phyloP scores from a whole-genome alignment of 208 protist species.

The Balamuthia mandrillaris region DNA sequence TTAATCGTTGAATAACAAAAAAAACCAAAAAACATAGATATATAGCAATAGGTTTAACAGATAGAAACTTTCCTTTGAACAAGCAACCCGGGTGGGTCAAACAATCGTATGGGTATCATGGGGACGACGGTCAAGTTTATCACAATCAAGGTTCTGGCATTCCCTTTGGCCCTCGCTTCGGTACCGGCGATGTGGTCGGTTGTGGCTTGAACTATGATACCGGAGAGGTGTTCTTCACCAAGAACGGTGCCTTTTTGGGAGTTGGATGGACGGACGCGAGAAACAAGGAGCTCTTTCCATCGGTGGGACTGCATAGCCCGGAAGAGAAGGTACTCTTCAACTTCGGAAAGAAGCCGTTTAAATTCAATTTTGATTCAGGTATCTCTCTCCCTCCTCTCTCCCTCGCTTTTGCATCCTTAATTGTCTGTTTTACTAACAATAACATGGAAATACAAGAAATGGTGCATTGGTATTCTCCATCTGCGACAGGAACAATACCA shows the following conservation, averaged over 20 bases:
- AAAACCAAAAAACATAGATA: neutral
- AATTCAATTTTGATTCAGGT: slow-evolving; percentile 39
- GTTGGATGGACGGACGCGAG: slow-evolving; percentile 16
- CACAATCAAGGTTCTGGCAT: slow-evolving; percentile 38
- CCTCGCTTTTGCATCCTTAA: neutral
- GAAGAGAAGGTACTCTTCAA: slow-evolving; percentile 26
- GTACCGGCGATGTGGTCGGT: slow-evolving; percentile 24
- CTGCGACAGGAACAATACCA: neutral
- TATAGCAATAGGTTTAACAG: slow-evolving; percentile 17
- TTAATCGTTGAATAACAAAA: neutral
- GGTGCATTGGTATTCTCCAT: neutral
- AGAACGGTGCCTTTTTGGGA: slow-evolving; percentile 25
- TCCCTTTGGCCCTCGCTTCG: slow-evolving; percentile 32
- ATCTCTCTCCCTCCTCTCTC: neutral
- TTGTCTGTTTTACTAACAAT: neutral
- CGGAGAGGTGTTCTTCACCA: slow-evolving; percentile 38
- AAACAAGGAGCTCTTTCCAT: slow-evolving; percentile 18
- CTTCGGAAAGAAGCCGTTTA: slow-evolving; percentile 39
- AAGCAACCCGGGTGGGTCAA: slow-evolving; percentile 40
- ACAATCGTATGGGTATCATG: slow-evolving; percentile 25
- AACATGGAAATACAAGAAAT: neutral
- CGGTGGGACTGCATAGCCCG: slow-evolving; percentile 12
- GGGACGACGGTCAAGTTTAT: slow-evolving; percentile 28
- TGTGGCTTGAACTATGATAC: slow-evolving; percentile 30
- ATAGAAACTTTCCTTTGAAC: slow-evolving; percentile 14